A percentile compares a stretch with the other conserved stretches of the same genome.
Evolutionary conservation across 2,329 filamentous ascomycete species (phyloP).

Genomic region (Juglanconis oblonga): DNA sequence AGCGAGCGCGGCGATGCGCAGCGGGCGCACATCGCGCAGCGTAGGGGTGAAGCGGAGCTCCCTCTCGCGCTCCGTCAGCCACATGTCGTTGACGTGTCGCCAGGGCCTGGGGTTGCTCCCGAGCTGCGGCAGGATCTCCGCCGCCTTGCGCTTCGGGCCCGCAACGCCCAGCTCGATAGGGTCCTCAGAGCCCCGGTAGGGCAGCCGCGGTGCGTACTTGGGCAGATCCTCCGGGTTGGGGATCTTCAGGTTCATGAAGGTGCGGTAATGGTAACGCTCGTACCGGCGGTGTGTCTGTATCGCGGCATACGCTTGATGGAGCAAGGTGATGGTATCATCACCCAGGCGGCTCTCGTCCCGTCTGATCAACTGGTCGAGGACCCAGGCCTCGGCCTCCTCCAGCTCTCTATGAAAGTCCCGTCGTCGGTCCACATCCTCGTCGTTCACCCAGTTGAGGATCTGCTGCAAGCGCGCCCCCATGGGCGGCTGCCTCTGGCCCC

Average conservation of each 20-base stretch:
- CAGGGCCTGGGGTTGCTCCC: not conserved
- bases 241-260: slow-evolving; percentile 27
- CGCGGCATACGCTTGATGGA: slow-evolving; percentile 32
- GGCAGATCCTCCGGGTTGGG: slow-evolving; percentile 21
- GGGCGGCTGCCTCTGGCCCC: slow-evolving; percentile 30
- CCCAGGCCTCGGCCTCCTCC: slow-evolving; percentile 35
- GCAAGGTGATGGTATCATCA: slow-evolving; percentile 22
- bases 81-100: slow-evolving; percentile 34
- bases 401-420: slow-evolving; percentile 37
- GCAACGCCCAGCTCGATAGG: slow-evolving; percentile 31
- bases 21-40: not conserved
- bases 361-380: slow-evolving; percentile 31
- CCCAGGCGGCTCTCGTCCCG: slow-evolving; percentile 23
- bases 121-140: not conserved
- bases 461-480: slow-evolving; percentile 30
- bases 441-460: slow-evolving; percentile 43
- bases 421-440: slow-evolving; percentile 44
- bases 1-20: not conserved
- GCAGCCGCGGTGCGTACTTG: slow-evolving; percentile 26
- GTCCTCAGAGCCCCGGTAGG: slow-evolving; percentile 7
- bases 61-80: slow-evolving; percentile 8
- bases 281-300: slow-evolving; percentile 32
- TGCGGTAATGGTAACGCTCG: slow-evolving; percentile 33
- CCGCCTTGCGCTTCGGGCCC: not conserved
- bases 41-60: not conserved